A percentile compares a stretch with the other conserved stretches of the same genome.
Conservation (phyloP, 2,329 filamentous ascomycete genomes). For the Kalaharituber pfeilii region DNA sequence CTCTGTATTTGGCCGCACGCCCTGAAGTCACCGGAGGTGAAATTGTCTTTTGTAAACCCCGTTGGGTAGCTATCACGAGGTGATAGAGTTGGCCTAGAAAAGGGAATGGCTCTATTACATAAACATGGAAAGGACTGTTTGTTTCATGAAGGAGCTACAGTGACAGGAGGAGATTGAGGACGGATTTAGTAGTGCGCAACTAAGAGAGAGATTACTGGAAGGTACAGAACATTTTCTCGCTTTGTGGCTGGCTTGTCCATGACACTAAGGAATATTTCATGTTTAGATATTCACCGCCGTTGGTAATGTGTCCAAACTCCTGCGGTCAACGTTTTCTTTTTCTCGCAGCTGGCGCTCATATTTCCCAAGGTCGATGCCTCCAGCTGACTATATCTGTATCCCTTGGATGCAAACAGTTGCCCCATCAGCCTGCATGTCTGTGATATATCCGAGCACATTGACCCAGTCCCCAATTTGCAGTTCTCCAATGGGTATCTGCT, state of each 20-base stretch:
- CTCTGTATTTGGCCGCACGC: slow-evolving; percentile 68
- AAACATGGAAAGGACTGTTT: slow-evolving; percentile 80
- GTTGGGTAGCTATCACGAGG: slow-evolving; percentile 28
- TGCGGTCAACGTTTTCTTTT: neutral
- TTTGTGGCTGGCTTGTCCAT: no score
- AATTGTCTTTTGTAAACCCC: slow-evolving; percentile 76
- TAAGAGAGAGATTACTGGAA: no score
- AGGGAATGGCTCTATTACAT: slow-evolving; percentile 73
- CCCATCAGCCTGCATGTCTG: slow-evolving; percentile 17
- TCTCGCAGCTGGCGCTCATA: slow-evolving; percentile 47
- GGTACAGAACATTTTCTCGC: no score
- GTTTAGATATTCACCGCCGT: no score
- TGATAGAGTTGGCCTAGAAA: slow-evolving; percentile 25
- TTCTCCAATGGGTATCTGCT: no score
- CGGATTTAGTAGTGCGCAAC: slow-evolving; percentile 65
- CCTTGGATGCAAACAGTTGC: slow-evolving; percentile 47
- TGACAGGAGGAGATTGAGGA: slow-evolving; percentile 63
- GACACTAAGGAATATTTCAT: no score
- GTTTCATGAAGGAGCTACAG: slow-evolving; percentile 70
- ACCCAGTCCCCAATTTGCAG: slow-evolving; percentile 67
- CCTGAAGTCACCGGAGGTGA: slow-evolving; percentile 66
- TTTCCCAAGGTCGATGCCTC: slow-evolving; percentile 48
- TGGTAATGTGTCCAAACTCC: no score
- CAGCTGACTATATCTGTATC: slow-evolving; percentile 59
- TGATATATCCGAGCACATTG: slow-evolving; percentile 69